Percentiles rank a stretch among this genome's conserved stretches.
Evolutionary conservation across 306 rosid species (phyloP).

Genomic region (Cucurbita moschata): DNA sequence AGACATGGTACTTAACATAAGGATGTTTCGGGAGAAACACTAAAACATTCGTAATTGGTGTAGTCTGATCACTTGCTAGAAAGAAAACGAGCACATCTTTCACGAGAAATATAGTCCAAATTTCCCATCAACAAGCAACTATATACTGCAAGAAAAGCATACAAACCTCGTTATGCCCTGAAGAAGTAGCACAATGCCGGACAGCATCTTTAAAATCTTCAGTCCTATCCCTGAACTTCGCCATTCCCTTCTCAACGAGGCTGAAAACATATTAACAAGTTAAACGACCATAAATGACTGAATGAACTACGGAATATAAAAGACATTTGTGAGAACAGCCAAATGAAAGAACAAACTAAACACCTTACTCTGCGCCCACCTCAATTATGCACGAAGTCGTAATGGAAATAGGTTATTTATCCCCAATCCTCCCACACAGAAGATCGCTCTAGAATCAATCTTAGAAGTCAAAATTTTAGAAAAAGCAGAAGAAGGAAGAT

Average conservation of each 20-base stretch:
- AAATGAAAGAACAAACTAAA: background rate
- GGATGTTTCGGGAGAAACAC: background rate
- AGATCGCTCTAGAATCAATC: background rate
- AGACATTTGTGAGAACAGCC: background rate
- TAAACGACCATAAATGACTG: background rate
- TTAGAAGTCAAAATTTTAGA: background rate
- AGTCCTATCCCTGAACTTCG: conserved; percentile 57
- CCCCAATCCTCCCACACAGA: background rate
- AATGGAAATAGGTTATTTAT: background rate
- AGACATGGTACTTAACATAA: background rate
- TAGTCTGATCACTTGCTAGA: background rate
- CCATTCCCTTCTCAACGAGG: conserved; percentile 17
- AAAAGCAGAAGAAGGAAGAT: background rate
- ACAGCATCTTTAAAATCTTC: conserved; percentile 89
- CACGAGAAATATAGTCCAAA: background rate
- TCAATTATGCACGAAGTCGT: background rate
- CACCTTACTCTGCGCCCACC: background rate
- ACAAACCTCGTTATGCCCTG: conserved; percentile 63
- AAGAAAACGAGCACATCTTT: background rate
- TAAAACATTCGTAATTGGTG: background rate
- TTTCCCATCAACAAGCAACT: background rate
- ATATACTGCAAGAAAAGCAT: background rate
- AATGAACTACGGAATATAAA: background rate
- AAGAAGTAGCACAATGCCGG: conserved; percentile 55
- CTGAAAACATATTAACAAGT: background rate